phyloP scores from a whole-genome alignment of 345 rosid species.

The Eutrema japonicum region DNA sequence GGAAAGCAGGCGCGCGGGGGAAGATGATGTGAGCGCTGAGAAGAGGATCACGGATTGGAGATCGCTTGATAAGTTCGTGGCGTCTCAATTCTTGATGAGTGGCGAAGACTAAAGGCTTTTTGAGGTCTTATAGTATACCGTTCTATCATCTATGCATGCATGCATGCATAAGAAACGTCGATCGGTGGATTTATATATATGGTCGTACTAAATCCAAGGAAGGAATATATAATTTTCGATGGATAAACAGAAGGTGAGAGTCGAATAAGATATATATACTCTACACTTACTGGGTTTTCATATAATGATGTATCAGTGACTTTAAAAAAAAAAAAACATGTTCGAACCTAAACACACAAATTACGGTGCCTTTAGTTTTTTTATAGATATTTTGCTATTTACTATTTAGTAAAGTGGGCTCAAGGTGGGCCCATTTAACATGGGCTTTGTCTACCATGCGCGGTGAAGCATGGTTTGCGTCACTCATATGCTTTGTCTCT shows the following conservation, averaged over 20 bases:
- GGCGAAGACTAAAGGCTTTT: slow-evolving; percentile 51
- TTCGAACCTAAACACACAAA: slow-evolving; percentile 12
- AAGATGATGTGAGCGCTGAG: slow-evolving; percentile 34
- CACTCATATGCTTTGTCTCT: slow-evolving; percentile 36
- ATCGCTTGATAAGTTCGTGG: slow-evolving; percentile 90
- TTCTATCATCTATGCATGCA: slow-evolving; percentile 40
- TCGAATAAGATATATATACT: slow-evolving; percentile 22
- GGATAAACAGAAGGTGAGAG: slow-evolving; percentile 16
- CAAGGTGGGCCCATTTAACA: slow-evolving; percentile 30
- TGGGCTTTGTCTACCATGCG: slow-evolving; percentile 46
- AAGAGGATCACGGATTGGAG: slow-evolving; percentile 85
- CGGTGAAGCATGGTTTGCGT: slow-evolving; percentile 35
- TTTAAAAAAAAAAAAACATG: background rate
- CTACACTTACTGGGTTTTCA: slow-evolving; percentile 1
- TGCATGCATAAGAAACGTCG: slow-evolving; percentile 32
- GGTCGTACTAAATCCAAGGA: slow-evolving; percentile 24
- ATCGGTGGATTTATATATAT: slow-evolving; percentile 24
- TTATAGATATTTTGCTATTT: too few species aligned
- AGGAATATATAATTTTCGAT: slow-evolving; percentile 6
- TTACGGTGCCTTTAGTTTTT: slow-evolving; percentile 2
- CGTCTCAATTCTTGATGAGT: slow-evolving; percentile 75
- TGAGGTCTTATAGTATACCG: slow-evolving; percentile 1
- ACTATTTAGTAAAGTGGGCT: slow-evolving; percentile 9
- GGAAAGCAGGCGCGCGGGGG: slow-evolving; percentile 35
- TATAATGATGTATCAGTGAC: background rate